phyloP scores from a whole-genome alignment of 106 monocot species.

The Xerophyta viscosa region DNA sequence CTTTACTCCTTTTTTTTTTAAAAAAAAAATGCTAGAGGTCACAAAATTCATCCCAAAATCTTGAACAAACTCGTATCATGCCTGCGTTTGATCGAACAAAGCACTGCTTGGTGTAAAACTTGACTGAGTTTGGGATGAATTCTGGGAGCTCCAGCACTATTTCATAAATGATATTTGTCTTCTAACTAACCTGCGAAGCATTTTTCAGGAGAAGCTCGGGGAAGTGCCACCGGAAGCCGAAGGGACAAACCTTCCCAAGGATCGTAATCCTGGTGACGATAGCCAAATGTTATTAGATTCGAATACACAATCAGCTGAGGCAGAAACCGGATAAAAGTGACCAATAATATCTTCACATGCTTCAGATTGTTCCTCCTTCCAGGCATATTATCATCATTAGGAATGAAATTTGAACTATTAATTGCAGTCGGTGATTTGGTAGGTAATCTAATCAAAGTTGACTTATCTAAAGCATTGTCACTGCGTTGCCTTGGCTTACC shows the following conservation, averaged over 20 bases:
- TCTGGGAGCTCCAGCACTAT: too few species aligned
- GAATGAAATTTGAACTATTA: neutral
- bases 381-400: neutral
- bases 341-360: constrained; percentile 6
- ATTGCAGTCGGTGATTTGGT: constrained; percentile 2
- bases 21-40: too few species aligned
- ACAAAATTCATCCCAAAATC: too few species aligned
- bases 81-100: too few species aligned
- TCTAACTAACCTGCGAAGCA: neutral
- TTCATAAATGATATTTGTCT: neutral
- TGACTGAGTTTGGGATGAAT: too few species aligned
- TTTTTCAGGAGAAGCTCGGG: constrained; percentile 47
- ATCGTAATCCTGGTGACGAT: constrained; percentile 23
- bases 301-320: constrained; percentile 7
- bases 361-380: neutral
- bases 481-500: constrained; percentile 7
- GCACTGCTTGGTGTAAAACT: too few species aligned
- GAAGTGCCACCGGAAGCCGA: constrained; percentile 22
- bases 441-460: constrained; percentile 4
- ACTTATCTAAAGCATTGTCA: constrained; percentile 1
- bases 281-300: constrained; percentile 15
- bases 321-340: constrained; percentile 10
- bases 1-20: too few species aligned
- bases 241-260: constrained; percentile 27
- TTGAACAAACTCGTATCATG: too few species aligned